Evolutionary conservation across 2,329 filamentous ascomycete species (phyloP), one percentile per base, ranked within the genome.

Genomic region (Teratosphaeriaceae sp.): DNA sequence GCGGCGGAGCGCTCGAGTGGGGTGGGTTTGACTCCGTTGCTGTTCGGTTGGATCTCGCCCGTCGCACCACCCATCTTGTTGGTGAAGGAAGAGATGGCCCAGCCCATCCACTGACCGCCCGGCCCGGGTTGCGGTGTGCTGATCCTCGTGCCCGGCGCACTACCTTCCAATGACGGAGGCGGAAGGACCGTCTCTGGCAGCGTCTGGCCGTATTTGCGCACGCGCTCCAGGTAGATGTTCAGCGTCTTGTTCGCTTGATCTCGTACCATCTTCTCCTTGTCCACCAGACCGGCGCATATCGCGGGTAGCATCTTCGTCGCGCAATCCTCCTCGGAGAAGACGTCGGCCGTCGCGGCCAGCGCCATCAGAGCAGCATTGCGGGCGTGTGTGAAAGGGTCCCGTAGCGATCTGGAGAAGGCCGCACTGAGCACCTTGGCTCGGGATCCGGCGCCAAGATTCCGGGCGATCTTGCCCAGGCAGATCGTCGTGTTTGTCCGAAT

Each of bases 401-500:
- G 78, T 3, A 97, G 73, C 0, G 92, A 88, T 20, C 92, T 80
- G 2, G 85, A 83, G 59, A 98, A 98, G 0, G 92, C 92, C 6
- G 92, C 92, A 40, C 89, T 84, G 20, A 98, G 77, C 0, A 98
- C 90, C 64, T 98, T 98, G 37, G 85, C 76, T 49, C 92, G 77
- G 3, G 85, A 87, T 51, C 69, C 71, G 1, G 77, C 72, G 2
- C 88, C 87, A 1, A 98, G 72, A 55, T 94, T 85, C 55, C 88
- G 89, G 12, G 92, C 89, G 54, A 98, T 96, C 60, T 96, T 97
- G 18, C 92, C 92, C 1, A 98, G 69, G 61, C 90, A 97, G 43
- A 98, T 98, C 1, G 92, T 98, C 0, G 92, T 98, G 62, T 98
- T 98, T 7, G 92, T 98, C 48, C 92, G 80, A 52, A 98, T 98